Percentiles rank a stretch among this genome's conserved stretches.
These are phyloP conservation scores for Nadsonia commutata DNA, from an alignment of 1,139 yeast species.

Conservation along the genomic window DNA sequence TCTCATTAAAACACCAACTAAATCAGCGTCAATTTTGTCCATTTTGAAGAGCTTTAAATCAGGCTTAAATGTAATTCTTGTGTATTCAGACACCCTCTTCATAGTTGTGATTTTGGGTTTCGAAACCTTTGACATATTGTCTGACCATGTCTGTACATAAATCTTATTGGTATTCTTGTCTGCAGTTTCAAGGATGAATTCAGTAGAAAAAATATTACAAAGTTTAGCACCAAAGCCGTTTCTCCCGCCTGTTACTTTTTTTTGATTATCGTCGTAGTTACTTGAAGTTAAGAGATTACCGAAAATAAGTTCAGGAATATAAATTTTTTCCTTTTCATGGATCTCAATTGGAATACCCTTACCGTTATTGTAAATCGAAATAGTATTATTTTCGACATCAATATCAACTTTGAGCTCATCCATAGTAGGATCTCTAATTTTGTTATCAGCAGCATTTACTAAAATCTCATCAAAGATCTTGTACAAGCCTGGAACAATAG, in stretches of 20 bases:
- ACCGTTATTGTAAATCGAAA: constrained; percentile 85
- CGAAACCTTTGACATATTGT: constrained; percentile 68
- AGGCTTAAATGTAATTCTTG: constrained; percentile 80
- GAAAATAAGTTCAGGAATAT: constrained; percentile 91
- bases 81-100: constrained; percentile 56
- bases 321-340: constrained; percentile 81
- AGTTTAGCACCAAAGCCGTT: constrained; percentile 97
- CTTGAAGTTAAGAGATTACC: constrained; percentile 92
- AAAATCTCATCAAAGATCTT: constrained; percentile 94
- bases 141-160: constrained; percentile 73
- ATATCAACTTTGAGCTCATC: constrained; percentile 68
- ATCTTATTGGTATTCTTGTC: constrained; percentile 48
- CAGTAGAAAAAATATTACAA: constrained; percentile 83
- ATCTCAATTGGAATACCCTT: constrained; percentile 91
- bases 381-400: constrained; percentile 56
- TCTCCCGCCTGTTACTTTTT: constrained; percentile 97
- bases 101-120: constrained; percentile 58
- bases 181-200: constrained; percentile 80
- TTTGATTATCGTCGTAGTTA: constrained; percentile 88
- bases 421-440: constrained; percentile 89
- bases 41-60: constrained; percentile 75
- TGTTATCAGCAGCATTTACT: constrained; percentile 97
- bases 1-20: constrained; percentile 70
- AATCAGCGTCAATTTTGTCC: constrained; percentile 69
- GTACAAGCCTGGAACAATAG: constrained; percentile 87